Evolutionary conservation across 192 early-diverging fungal species (phyloP), one percentile per base, ranked within the genome.

Genomic region (Coemansia sp.): DNA sequence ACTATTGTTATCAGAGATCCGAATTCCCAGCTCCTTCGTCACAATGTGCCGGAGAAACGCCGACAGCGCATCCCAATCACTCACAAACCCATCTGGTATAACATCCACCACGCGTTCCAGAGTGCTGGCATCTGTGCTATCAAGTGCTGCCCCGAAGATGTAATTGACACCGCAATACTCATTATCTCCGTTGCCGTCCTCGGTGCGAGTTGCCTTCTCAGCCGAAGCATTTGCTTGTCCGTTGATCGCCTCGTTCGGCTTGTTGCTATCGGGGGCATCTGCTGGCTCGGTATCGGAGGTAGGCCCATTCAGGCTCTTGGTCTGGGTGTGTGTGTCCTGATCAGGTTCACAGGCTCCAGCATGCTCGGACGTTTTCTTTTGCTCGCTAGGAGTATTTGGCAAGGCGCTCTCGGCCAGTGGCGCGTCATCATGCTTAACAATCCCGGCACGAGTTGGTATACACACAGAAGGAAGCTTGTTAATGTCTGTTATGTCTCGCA

Each of bases 11-110:
- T 83, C 77, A 0, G 86, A 76, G 55, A 92, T 84, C 44, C 88
- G 88, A 41, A 97, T 87, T 23, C 82, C 76, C 5, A 96, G 78
- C 61, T 94, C 89, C 64, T 87, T 86, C 55, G 91, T 87, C 10
- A 98, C 62, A 38, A 94, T 75, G 56, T 94, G 88, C 59, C 88
- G 85, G 84, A 88, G 89, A 66, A 92, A 77, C 12, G 86, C 88
- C 55, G 88, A 85, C 54, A 93, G 69, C 18, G 83, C 85, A 9
- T 86, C 84, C 92, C 92, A 93, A 69, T 90, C 86, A 5, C 71
- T 71, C 25, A 93, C 86, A 18, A 73, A 58, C 9, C 89, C 88
- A 22, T 82, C 65, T 22, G 79, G 58, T 25, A 93, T 82, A 4
- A 91, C 87, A 34, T 77, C 72, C 14, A 74, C 60, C 9, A 78